phyloP scores from a whole-genome alignment of 2,329 filamentous ascomycete species.

The Akanthomyces lecanii region DNA sequence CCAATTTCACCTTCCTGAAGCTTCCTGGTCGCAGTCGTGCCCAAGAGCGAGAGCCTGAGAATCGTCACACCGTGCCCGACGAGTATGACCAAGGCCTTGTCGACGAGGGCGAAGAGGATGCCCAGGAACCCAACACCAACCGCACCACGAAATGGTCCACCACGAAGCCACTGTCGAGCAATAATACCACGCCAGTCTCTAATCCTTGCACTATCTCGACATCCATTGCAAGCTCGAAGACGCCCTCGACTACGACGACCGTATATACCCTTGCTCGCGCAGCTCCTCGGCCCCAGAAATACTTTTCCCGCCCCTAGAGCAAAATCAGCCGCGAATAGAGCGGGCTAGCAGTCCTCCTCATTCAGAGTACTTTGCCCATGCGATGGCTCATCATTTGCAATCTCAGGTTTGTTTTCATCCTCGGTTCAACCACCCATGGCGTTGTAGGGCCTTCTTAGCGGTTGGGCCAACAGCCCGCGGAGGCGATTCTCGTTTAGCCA shows the following conservation, averaged over 20 bases:
- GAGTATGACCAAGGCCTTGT: conserved; percentile 57
- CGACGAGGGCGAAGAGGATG: conserved; percentile 69
- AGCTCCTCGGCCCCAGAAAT: conserved; percentile 84
- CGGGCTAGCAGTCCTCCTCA: too few species aligned
- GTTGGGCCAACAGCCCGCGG: too few species aligned
- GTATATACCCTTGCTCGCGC: conserved; percentile 93
- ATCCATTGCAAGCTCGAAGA: conserved; percentile 95
- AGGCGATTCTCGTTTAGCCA: too few species aligned
- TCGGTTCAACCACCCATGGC: too few species aligned
- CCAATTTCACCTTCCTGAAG: too few species aligned
- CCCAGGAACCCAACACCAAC: conserved; percentile 51
- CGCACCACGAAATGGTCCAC: conserved; percentile 53
- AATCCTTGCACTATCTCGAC: conserved; percentile 93
- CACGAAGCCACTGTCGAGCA: conserved; percentile 73
- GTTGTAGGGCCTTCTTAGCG: too few species aligned
- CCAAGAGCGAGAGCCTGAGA: conserved; percentile 90
- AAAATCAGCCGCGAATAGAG: too few species aligned
- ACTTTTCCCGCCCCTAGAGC: conserved; percentile 29
- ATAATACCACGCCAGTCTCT: conserved; percentile 86
- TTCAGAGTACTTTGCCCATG: too few species aligned
- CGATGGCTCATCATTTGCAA: too few species aligned
- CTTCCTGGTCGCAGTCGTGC: conserved; percentile 63
- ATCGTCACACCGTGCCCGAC: conserved; percentile 72
- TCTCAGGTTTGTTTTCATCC: too few species aligned
- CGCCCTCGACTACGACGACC: conserved; percentile 92